Evolutionary conservation across 768 basidiomycete species (phyloP), one percentile per base, ranked within the genome.

Genomic region (Rhodotorula taiwanensis): DNA sequence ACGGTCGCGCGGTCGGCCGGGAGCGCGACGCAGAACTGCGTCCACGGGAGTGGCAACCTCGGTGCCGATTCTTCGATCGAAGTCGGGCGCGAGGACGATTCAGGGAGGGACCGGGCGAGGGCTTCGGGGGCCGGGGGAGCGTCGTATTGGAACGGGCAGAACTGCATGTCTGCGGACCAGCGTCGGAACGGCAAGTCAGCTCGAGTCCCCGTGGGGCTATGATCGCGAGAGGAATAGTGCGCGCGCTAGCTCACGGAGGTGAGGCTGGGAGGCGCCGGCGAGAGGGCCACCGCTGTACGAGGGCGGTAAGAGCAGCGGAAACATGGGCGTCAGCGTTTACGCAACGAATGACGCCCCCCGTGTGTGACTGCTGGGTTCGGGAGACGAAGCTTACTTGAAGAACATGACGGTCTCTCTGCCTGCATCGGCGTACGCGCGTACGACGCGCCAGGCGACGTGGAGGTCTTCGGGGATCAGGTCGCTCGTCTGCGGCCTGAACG

Each of bases 401-500:
- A 61, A 66, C 23, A 52, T 54, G 25, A 60, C 25, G 3, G 55
- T 13, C 39, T 61, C 55, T 39, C 36, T 44, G 10, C 49, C 48
- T 3, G 27, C 16, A 1, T 28, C 13, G 23, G 25, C 41, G 30
- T 65, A 65, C 31, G 64, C 44, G 23, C 28, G 8, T 4, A 66
- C 64, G 51, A 66, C 52, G n/a, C 18, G 14, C 50, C 56, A 44
- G 6, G 64, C 59, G 8, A 28, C 36, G 25, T 41, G 39, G 13
- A 66, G 47, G 39, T 66, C 64, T 4, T 14, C 11, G 25, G 34
- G 16, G 13, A 11, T 11, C 6, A 66, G 41, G 18, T 33, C 33
- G 20, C 55, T 54, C 21, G 64, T 66, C 41, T 66, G 64, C 0
- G 64, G 64, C 4, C 64, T 21, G 52, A 66, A 66, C 20, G 9